phyloP scores from a whole-genome alignment of 768 basidiomycete species.

The Candolleomyces eurysporus region DNA sequence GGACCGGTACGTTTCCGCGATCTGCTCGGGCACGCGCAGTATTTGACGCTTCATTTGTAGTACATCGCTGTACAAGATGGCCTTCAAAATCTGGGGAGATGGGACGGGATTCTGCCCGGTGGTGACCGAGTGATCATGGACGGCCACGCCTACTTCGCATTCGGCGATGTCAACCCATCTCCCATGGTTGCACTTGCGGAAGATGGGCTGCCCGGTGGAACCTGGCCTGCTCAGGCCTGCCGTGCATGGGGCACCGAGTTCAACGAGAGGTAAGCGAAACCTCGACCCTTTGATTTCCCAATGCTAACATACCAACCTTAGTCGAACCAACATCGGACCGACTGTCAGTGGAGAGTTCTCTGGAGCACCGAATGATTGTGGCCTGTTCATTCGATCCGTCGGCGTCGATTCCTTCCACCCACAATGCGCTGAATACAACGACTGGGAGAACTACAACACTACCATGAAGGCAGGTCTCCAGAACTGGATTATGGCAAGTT shows the following conservation, averaged over 20 bases:
- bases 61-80: conserved; percentile 50
- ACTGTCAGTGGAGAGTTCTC: conserved; percentile 78
- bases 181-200: conserved; percentile 30
- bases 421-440: conserved; percentile 33
- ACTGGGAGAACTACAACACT: conserved; percentile 57
- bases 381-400: conserved; percentile 22
- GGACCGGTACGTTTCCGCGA: conserved; percentile 35
- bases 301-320: conserved; percentile 17
- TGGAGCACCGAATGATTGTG: conserved; percentile 65
- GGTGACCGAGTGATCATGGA: conserved; percentile 64
- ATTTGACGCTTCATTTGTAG: conserved; percentile 21
- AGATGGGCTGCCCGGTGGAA: conserved; percentile 36
- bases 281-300: conserved; percentile 28
- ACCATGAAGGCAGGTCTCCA: conserved; percentile 35
- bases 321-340: conserved; percentile 57
- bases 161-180: conserved; percentile 38
- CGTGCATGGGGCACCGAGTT: conserved; percentile 53
- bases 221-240: conserved; percentile 53
- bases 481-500: conserved; percentile 57
- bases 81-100: conserved; percentile 40
- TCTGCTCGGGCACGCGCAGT: neutral
- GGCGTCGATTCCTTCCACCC: conserved; percentile 37
- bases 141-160: conserved; percentile 68
- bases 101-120: conserved; percentile 53
- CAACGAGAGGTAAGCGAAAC: conserved; percentile 42